Percentiles rank a stretch among this genome's conserved stretches.
phyloP scores from a whole-genome alignment of 306 rosid species.

The Cicer arietinum region DNA sequence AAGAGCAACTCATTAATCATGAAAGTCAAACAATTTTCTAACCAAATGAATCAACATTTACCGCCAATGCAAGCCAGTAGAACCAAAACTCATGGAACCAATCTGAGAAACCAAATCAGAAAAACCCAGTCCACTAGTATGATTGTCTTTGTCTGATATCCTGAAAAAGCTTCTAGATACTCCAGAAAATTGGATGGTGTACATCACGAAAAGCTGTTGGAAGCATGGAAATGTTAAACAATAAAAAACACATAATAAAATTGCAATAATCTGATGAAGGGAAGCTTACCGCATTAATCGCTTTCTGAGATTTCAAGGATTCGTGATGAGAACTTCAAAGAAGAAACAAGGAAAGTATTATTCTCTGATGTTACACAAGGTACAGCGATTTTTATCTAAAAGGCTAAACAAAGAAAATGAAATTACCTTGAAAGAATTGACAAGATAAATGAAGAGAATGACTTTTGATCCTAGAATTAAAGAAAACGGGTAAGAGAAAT shows the following conservation, averaged over 20 bases:
- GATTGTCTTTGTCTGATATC: slow-evolving; percentile 65
- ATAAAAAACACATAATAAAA: slow-evolving; percentile 35
- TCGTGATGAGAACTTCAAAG: slow-evolving; percentile 95
- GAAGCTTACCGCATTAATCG: slow-evolving; percentile 86
- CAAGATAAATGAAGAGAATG: slow-evolving; percentile 80
- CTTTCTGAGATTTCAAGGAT: slow-evolving; percentile 95
- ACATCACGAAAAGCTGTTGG: slow-evolving; percentile 96
- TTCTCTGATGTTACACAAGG: slow-evolving; percentile 28
- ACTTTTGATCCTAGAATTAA: slow-evolving; percentile 76
- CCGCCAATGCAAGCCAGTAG: slow-evolving; percentile 98
- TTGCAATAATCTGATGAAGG: slow-evolving; percentile 40
- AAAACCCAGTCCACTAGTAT: slow-evolving; percentile 61
- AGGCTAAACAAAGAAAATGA: slow-evolving; percentile 28
- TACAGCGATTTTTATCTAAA: slow-evolving; percentile 37
- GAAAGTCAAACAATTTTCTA: slow-evolving; percentile 38
- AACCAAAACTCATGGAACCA: slow-evolving; percentile 91
- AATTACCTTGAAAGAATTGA: slow-evolving; percentile 94
- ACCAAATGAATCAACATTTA: slow-evolving; percentile 48
- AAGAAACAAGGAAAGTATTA: slow-evolving; percentile 44
- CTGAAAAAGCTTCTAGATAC: slow-evolving; percentile 87
- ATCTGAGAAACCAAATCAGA: slow-evolving; percentile 88
- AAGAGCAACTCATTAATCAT: slow-evolving; percentile 33
- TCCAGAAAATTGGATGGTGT: slow-evolving; percentile 97
- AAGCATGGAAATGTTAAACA: slow-evolving; percentile 43
- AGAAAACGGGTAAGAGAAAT: slow-evolving; percentile 47